Base-by-base conservation (phyloP, 305 asterid species). In the Fraxinus velutina region DNA sequence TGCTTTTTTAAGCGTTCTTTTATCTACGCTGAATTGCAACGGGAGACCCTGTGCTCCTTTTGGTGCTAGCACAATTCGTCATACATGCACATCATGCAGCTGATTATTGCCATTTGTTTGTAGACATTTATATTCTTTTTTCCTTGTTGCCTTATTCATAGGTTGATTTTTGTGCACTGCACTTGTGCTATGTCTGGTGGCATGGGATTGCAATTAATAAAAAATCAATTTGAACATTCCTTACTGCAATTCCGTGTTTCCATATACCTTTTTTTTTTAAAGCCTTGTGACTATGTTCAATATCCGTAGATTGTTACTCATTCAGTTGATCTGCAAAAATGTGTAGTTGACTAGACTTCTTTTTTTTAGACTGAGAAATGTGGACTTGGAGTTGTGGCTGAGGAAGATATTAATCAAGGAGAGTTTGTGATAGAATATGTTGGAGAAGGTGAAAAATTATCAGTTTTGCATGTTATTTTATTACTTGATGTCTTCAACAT, bases 371-470 rank as follows among this genome's bases (percentile, higher is more conserved):
- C 99, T n/a, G 95, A 92, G 88, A 96, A 92, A 87, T 96, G 99
- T 91, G 99, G 99, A 84, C 83, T 88, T 85, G 99, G 99, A 71
- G 89, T 96, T 73, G 91, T 94, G 77, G 97, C 98, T 72, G 98
- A 90, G 84, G 99, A 96, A 89, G 96, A 96, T 88, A 93, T 96
- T 86, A 91, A 82, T 79, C 88, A 62, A 85, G 97, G 97, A 86
- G 99, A 94, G 57, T 96, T 92, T 88, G 91, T 94, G 79, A 90
- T 96, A 82, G 99, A 96, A 89, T 96, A 96, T 90, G 99, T 96
- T 75, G 99, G 99, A 78, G 99, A 96, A 96, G 98, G 99, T 94
- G 83, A 74, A 77, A 30, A 34, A 52, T 74, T 27, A 82, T 60
- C 44, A 42, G 73, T 64, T 19, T 68, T 71, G 33, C 80, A 39